These are phyloP conservation scores for Pseudocercospora fijiensis DNA, from an alignment of 2,329 filamentous ascomycete species.

Conservation along the genomic window DNA sequence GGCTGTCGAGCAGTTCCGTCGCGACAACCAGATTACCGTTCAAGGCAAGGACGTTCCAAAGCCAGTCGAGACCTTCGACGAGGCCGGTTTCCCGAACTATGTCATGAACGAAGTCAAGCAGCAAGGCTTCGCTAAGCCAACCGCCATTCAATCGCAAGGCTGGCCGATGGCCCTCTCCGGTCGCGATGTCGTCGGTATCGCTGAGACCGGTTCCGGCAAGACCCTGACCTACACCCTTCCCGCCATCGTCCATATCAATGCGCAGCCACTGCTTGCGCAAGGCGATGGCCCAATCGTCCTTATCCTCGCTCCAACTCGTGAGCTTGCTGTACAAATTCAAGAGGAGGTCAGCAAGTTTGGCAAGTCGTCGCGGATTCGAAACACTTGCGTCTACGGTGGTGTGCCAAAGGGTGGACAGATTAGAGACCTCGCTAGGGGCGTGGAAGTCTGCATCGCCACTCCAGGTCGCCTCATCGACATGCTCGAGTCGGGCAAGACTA, in stretches of 20 bases:
- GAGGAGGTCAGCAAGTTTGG: slow-evolving; percentile 98
- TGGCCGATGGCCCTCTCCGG: slow-evolving; percentile 99
- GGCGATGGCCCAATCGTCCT: slow-evolving; percentile 96
- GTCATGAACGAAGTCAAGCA: slow-evolving; percentile 99
- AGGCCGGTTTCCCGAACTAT: slow-evolving; percentile 94
- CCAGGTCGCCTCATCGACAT: slow-evolving; percentile 98
- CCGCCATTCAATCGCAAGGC: slow-evolving; percentile 94
- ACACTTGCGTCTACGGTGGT: slow-evolving; percentile 98
- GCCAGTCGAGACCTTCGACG: slow-evolving; percentile 94
- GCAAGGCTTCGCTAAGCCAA: slow-evolving; percentile 90
- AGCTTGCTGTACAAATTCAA: slow-evolving; percentile 97
- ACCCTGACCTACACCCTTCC: slow-evolving; percentile 97
- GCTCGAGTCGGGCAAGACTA: slow-evolving; percentile 96
- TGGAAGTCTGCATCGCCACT: slow-evolving; percentile 98
- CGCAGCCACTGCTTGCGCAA: slow-evolving; percentile 89
- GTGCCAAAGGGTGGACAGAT: slow-evolving; percentile 98
- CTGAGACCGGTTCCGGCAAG: slow-evolving; percentile 98
- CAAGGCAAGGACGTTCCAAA: slow-evolving; percentile 79
- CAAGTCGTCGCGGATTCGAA: slow-evolving; percentile 94
- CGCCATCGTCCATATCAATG: slow-evolving; percentile 98
- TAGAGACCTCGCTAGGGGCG: slow-evolving; percentile 87
- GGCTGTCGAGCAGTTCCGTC: slow-evolving; percentile 87
- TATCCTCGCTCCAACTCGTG: slow-evolving; percentile 92
- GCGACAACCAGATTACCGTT: slow-evolving; percentile 79
- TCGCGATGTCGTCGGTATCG: slow-evolving; percentile 97